A percentile compares a stretch with the other conserved stretches of the same genome.
Evolutionary conservation across 2,329 filamentous ascomycete species (phyloP).

Genomic region (Rutstroemia sp.): DNA sequence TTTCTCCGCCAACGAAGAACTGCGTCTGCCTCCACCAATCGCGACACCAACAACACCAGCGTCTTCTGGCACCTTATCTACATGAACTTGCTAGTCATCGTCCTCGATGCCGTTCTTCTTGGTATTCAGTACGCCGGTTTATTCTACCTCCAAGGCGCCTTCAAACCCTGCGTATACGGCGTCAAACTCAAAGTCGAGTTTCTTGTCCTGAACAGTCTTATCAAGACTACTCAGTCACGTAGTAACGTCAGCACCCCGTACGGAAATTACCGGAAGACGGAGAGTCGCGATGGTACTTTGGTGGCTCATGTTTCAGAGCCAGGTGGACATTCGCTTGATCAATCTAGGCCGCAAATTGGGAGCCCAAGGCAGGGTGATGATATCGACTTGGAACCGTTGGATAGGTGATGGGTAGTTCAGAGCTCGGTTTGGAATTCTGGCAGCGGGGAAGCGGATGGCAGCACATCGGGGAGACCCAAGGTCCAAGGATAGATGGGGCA

Average conservation of each 20-base stretch:
- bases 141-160: constrained; percentile 32
- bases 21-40: not conserved
- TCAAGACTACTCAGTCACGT: not conserved
- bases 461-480: not conserved
- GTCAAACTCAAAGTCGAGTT: constrained; percentile 42
- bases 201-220: constrained; percentile 34
- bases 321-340: not conserved
- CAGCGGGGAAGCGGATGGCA: not conserved
- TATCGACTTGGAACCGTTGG: not conserved
- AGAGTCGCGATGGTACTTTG: not conserved
- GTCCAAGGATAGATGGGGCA: not conserved
- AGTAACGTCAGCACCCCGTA: not conserved
- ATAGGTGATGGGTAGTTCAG: not conserved
- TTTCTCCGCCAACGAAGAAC: constrained; percentile 30
- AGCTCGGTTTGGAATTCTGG: not conserved
- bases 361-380: not conserved
- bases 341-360: not conserved
- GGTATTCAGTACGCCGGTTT: constrained; percentile 30
- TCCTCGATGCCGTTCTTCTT: constrained; percentile 36
- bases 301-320: not conserved
- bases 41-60: not conserved
- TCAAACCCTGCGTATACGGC: constrained; percentile 34
- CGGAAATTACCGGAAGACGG: not conserved
- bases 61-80: constrained; percentile 33
- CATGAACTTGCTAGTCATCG: constrained; percentile 39